Evolutionary conservation across 139 green algal genomes (phyloP), one percentile per base, ranked within the genome.

Genomic region (Coccomyxa sp.): DNA sequence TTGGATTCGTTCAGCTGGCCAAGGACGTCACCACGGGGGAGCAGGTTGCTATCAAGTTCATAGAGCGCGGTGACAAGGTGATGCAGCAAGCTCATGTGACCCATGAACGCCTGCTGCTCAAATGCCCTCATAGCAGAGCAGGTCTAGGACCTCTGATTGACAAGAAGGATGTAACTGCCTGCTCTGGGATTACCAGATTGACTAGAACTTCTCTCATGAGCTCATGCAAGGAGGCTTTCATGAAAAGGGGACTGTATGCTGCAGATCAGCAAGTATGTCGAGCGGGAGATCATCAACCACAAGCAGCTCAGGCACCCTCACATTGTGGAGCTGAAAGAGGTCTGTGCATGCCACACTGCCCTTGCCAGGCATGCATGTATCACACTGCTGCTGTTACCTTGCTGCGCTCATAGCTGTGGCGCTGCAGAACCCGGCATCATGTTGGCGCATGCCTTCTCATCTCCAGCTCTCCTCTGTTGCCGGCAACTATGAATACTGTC

Each of bases 241-340:
- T 12, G n/a, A 12, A 41, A 8, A 74, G 12, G 16, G 18, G 34
- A 8, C 35, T 31, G 70, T 74, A 34, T 41, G 2, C 29, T 74
- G 55, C 79, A 92, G 88, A 91, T 99, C 41, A 97, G 91, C 50
- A 97, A 98, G 82, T 98, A 99, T 87, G 95, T 99, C 40, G 89
- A 97, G 44, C 79, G 88, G 9, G 88, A 92, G 78, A 89, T 92
- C 31, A 78, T 91, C 75, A 92, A 92, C 70, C 88, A 92, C 74
- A 83, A 84, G 79, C 79, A 79, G 14, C 76, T 92, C 39, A 82
- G 86, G 34, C 88, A 92, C 79, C 88, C 88, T 8, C 88, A 92
- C 58, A 84, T 92, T n/a, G 82, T 92, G 6, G 82, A 91, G 78
- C 78, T 92, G 24, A 82, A 82, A 71, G 82, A 91, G 78, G 79